These are phyloP conservation scores for Neopestalotiopsis clavispora DNA, from an alignment of 2,329 filamentous ascomycete species.

Conservation along the genomic window DNA sequence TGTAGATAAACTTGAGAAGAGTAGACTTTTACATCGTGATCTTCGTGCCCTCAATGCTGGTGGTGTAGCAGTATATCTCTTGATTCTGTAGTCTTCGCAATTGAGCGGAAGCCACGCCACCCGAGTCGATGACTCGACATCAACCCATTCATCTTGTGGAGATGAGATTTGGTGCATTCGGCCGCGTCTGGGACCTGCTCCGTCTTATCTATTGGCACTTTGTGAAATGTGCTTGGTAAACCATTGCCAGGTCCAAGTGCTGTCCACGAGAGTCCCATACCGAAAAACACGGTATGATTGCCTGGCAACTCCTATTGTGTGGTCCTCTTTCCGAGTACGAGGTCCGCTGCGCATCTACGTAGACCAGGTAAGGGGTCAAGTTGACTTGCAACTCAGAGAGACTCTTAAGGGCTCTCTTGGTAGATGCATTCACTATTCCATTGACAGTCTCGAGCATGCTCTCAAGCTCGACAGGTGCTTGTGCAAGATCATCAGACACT, in stretches of 20 bases:
- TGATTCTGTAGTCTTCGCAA: background rate
- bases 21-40: too few species aligned
- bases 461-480: background rate
- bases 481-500: background rate
- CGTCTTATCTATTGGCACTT: background rate
- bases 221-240: background rate
- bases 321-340: too few species aligned
- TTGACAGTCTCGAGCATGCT: background rate
- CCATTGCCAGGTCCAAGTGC: background rate
- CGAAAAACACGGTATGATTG: conserved; percentile 10
- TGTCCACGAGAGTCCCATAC: conserved; percentile 1
- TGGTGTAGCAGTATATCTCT: background rate
- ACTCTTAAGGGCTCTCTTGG: background rate
- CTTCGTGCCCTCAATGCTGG: background rate
- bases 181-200: background rate
- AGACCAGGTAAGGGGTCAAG: background rate
- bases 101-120: background rate
- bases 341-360: background rate
- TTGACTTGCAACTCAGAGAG: background rate
- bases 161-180: background rate
- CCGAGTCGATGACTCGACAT: background rate
- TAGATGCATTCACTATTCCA: background rate
- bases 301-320: background rate
- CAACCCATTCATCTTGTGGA: background rate
- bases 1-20: too few species aligned